Evolutionary conservation across 768 basidiomycete genomes (phyloP).

Genomic region (Artomyces pyxidatus): DNA sequence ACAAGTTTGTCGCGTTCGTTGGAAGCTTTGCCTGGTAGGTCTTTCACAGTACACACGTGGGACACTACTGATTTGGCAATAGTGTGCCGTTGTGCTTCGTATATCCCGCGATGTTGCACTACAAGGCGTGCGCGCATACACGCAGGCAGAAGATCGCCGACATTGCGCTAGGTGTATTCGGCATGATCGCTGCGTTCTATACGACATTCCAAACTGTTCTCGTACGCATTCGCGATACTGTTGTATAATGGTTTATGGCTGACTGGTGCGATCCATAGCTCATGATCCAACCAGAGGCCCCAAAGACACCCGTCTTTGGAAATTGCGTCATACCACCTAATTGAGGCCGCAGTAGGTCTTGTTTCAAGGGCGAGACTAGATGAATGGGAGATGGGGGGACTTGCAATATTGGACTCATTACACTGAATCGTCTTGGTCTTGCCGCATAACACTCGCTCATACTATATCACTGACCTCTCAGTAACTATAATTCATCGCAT

Average conservation of each 20-base stretch:
- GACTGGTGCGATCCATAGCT: neutral
- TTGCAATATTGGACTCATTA: too few species aligned
- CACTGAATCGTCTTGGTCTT: too few species aligned
- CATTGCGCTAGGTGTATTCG: slow-evolving; percentile 69
- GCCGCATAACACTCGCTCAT: too few species aligned
- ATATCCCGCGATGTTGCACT: slow-evolving; percentile 90
- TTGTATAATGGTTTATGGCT: neutral
- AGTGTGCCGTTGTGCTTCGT: slow-evolving; percentile 92
- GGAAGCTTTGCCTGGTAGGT: slow-evolving; percentile 91
- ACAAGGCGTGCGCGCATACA: slow-evolving; percentile 76
- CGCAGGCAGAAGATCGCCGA: slow-evolving; percentile 58
- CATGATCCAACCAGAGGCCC: neutral
- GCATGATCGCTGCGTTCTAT: slow-evolving; percentile 60
- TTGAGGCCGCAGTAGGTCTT: too few species aligned
- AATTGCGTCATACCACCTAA: too few species aligned
- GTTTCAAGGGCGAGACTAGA: too few species aligned
- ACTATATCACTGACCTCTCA: too few species aligned
- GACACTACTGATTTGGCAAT: neutral
- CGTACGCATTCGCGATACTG: slow-evolving; percentile 31
- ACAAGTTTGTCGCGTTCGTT: slow-evolving; percentile 92
- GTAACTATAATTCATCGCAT: too few species aligned
- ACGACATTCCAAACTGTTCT: slow-evolving; percentile 74
- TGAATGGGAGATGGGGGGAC: too few species aligned
- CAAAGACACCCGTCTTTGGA: too few species aligned
- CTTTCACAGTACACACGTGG: too few species aligned